Conservation (phyloP, 305 asterid genomes). For the Caryopteris hybrid region DNA sequence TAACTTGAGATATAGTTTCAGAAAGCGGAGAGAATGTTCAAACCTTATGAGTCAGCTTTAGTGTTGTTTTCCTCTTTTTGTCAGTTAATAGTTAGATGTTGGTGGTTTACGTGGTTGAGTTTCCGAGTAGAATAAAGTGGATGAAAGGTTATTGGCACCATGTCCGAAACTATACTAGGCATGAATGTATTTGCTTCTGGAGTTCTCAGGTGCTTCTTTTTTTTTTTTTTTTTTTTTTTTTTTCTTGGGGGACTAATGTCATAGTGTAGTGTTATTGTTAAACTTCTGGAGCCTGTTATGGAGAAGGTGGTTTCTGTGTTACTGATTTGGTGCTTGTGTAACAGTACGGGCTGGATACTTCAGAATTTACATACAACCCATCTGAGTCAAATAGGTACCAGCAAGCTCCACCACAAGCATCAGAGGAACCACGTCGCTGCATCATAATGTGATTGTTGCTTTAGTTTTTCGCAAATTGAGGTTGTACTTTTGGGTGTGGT, state of each 20-base stretch:
- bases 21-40: background rate
- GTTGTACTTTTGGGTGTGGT: slow-evolving; percentile 21
- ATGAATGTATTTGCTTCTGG: background rate
- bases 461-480: slow-evolving; percentile 17
- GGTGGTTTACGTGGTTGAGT: background rate
- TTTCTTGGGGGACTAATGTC: background rate
- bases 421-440: slow-evolving; percentile 79
- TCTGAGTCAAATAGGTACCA: slow-evolving; percentile 74
- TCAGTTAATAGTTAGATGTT: background rate
- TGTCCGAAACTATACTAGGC: no score
- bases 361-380: slow-evolving; percentile 95
- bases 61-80: background rate
- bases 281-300: background rate
- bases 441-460: slow-evolving; percentile 60
- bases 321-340: slow-evolving; percentile 12
- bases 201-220: background rate
- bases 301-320: background rate
- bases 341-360: slow-evolving; percentile 93
- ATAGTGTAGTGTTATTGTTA: background rate
- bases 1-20: background rate
- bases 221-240: no score
- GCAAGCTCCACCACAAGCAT: slow-evolving; percentile 54
- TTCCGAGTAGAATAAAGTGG: background rate
- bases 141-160: background rate
- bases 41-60: background rate